A percentile compares a stretch with the other conserved stretches of the same genome.
phyloP scores from a whole-genome alignment of 2,329 filamentous ascomycete species.

The Botrytis pseudocinerea region DNA sequence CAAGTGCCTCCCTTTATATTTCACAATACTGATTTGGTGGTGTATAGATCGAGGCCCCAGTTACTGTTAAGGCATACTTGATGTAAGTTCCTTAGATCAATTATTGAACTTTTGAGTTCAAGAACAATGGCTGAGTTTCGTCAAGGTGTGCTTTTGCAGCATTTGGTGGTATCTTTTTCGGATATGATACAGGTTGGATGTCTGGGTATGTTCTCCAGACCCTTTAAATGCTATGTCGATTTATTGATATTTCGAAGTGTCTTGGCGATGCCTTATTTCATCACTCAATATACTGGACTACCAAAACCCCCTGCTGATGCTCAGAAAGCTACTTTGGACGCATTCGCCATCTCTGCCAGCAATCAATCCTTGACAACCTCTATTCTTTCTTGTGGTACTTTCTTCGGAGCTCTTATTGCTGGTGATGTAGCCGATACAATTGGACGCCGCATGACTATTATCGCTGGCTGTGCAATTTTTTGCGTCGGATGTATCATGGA shows the following conservation, averaged over 20 bases:
- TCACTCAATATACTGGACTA: constrained; percentile 30
- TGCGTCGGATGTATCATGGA: constrained; percentile 65
- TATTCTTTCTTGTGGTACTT: constrained; percentile 75
- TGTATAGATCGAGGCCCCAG: constrained; percentile 19
- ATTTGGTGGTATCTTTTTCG: constrained; percentile 54
- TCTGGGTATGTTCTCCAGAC: constrained; percentile 13
- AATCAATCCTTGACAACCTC: constrained; percentile 62
- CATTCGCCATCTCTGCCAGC: constrained; percentile 45
- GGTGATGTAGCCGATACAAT: constrained; percentile 75
- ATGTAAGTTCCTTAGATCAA: constrained; percentile 8
- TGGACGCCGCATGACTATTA: constrained; percentile 71
- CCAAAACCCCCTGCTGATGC: constrained; percentile 11
- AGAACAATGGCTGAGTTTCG: background rate
- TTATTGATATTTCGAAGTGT: constrained; percentile 18
- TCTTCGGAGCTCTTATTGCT: constrained; percentile 76
- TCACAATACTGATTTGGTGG: background rate
- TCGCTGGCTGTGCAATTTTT: constrained; percentile 64
- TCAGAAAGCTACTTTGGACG: constrained; percentile 17
- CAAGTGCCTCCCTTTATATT: background rate
- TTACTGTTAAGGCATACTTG: constrained; percentile 19
- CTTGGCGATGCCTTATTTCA: constrained; percentile 33
- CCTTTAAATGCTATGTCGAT: background rate
- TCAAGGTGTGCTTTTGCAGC: constrained; percentile 63
- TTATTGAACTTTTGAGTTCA: background rate
- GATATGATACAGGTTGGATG: constrained; percentile 77